Evolutionary conservation across 75 land plant genomes (phyloP).

Genomic region (Selaginella moellendorffii): DNA sequence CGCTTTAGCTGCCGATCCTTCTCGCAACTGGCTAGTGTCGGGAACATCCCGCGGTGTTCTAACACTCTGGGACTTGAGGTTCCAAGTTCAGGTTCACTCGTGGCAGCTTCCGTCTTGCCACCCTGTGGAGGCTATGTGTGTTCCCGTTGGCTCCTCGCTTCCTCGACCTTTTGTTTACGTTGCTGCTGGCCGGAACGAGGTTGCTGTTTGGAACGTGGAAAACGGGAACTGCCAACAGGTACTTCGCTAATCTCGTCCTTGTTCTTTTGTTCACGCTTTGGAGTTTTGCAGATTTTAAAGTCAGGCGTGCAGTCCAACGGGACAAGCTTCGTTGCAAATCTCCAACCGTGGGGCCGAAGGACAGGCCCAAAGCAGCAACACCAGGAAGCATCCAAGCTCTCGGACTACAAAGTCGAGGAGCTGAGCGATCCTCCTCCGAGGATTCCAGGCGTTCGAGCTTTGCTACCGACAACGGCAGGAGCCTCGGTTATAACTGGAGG

Average conservation of each 20-base stretch:
- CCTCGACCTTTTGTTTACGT: slow-evolving; percentile 78
- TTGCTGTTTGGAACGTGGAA: slow-evolving; percentile 96
- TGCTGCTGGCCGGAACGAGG: slow-evolving; percentile 93
- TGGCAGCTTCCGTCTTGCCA: slow-evolving; percentile 65
- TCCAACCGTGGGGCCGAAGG: too few relatives aligned
- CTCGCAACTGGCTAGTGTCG: slow-evolving; percentile 91
- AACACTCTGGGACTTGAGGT: slow-evolving; percentile 94
- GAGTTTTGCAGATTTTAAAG: too few relatives aligned
- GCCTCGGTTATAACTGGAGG: slow-evolving; percentile 72
- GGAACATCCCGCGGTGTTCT: slow-evolving; percentile 87
- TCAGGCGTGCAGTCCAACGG: too few relatives aligned
- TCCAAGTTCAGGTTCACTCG: slow-evolving; percentile 72
- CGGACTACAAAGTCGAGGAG: slow-evolving; percentile 38
- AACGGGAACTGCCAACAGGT: slow-evolving; percentile 95
- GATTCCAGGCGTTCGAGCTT: slow-evolving; percentile 65
- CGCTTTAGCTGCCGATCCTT: slow-evolving; percentile 54
- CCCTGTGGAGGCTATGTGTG: slow-evolving; percentile 75
- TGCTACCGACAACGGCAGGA: slow-evolving; percentile 85
- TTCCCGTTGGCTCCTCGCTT: slow-evolving; percentile 19
- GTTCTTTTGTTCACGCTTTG: slow-evolving; percentile 86
- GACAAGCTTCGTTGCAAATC: too few relatives aligned
- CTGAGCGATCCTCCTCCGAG: slow-evolving; percentile 79
- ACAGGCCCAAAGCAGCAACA: neutral
- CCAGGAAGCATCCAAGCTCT: neutral
- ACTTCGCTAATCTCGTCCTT: slow-evolving; percentile 20